These are phyloP conservation scores for Phaseolus lunatus DNA, from an alignment of 306 rosid species.

Conservation along the genomic window DNA sequence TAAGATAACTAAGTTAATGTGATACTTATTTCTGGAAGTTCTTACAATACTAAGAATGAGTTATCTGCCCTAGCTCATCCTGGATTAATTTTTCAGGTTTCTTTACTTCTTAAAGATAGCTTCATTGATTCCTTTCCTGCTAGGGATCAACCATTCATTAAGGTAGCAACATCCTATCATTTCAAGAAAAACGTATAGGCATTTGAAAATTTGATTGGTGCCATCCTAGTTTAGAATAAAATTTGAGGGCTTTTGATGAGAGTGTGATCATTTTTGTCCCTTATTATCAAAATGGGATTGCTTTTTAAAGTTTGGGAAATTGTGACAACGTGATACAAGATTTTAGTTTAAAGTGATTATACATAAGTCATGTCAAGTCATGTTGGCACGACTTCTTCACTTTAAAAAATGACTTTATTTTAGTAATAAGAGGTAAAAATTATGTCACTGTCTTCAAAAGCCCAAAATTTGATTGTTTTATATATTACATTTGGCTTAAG, in stretches of 20 bases:
- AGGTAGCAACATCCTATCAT: conserved; percentile 60
- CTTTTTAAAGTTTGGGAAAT: too few relatives aligned
- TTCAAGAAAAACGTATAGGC: conserved; percentile 1
- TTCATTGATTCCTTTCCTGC: conserved; percentile 85
- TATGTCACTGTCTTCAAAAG: too few relatives aligned
- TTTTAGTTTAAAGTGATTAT: too few relatives aligned
- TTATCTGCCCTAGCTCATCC: conserved; percentile 37
- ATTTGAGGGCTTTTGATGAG: too few relatives aligned
- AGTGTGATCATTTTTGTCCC: too few relatives aligned
- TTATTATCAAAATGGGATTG: too few relatives aligned
- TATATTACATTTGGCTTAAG: not conserved
- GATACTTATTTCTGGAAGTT: conserved; percentile 31
- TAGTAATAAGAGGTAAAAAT: too few relatives aligned
- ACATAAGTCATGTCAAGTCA: too few relatives aligned
- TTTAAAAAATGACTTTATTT: too few relatives aligned
- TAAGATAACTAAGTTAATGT: conserved; percentile 46
- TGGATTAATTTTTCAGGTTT: conserved; percentile 70
- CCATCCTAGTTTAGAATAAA: not conserved
- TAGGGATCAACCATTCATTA: conserved; percentile 83
- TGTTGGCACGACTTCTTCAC: too few relatives aligned
- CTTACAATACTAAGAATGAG: conserved; percentile 26
- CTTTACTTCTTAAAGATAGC: conserved; percentile 94
- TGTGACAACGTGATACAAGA: too few relatives aligned
- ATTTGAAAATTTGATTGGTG: not conserved
- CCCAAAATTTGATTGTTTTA: not conserved